Evolutionary conservation across 768 basidiomycete genomes (phyloP).

Genomic region (Lactarius hatsudake): DNA sequence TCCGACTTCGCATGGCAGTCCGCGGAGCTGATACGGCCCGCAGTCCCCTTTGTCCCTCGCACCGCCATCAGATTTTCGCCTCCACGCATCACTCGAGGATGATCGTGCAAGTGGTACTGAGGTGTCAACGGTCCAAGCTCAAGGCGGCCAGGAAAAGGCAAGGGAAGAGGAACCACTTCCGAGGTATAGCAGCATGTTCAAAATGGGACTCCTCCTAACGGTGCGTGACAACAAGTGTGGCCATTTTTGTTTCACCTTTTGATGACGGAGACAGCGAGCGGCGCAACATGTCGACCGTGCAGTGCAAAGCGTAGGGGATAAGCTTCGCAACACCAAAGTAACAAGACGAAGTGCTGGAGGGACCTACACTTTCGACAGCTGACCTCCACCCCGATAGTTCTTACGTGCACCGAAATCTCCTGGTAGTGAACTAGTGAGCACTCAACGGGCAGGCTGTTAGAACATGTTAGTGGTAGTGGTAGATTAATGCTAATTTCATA

Average conservation of each 20-base stretch:
- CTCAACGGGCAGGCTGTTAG: background rate
- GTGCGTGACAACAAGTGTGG: slow-evolving; percentile 1
- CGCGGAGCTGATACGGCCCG: background rate
- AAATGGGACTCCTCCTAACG: slow-evolving; percentile 22
- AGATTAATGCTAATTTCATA: background rate
- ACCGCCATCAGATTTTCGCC: slow-evolving; percentile 1
- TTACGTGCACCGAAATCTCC: background rate
- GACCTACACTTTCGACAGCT: background rate
- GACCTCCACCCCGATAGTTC: background rate
- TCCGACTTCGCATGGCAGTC: background rate
- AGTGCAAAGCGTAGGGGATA: slow-evolving; percentile 10
- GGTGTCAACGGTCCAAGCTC: background rate
- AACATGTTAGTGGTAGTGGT: background rate
- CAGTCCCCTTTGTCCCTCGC: slow-evolving; percentile 13
- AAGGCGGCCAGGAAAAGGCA: background rate
- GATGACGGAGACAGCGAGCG: slow-evolving; percentile 1
- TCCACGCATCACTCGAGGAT: background rate
- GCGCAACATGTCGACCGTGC: slow-evolving; percentile 19
- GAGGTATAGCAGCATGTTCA: slow-evolving; percentile 22
- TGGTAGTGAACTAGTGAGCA: background rate
- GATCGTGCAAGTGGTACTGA: background rate
- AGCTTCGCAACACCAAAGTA: slow-evolving; percentile 10
- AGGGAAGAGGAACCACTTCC: background rate
- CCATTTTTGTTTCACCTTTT: background rate
- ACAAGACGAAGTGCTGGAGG: background rate